A percentile compares a stretch with the other conserved stretches of the same genome.
phyloP scores from a whole-genome alignment of 73 alveolate species.

The Paramecium sonneborni region DNA sequence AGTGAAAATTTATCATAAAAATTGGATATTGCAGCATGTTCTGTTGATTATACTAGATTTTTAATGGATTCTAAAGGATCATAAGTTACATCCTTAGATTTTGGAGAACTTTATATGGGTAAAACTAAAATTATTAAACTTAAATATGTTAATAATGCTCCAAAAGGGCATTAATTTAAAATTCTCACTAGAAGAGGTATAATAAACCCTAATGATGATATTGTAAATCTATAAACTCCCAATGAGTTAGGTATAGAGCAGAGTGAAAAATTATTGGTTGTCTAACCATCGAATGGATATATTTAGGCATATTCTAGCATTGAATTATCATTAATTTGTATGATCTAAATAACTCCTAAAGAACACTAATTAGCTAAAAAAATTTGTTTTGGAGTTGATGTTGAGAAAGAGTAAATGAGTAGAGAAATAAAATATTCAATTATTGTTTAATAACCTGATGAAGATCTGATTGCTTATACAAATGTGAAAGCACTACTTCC shows the following conservation, averaged over 20 bases:
- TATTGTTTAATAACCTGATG: constrained; percentile 80
- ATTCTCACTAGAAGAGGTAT: constrained; percentile 87
- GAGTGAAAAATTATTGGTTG: constrained; percentile 91
- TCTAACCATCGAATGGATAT: constrained; percentile 92
- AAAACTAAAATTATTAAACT: constrained; percentile 87
- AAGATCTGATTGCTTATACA: constrained; percentile 88
- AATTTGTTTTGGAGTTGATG: constrained; percentile 58
- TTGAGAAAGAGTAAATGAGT: constrained; percentile 69
- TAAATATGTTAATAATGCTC: constrained; percentile 95
- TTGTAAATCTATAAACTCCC: constrained; percentile 87
- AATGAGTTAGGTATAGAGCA: constrained; percentile 93
- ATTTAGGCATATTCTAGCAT: constrained; percentile 92
- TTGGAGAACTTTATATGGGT: constrained; percentile 96
- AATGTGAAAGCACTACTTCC: constrained; percentile 95
- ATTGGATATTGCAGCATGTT: constrained; percentile 95
- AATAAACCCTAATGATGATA: constrained; percentile 79
- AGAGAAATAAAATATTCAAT: constrained; percentile 79
- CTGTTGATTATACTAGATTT: constrained; percentile 87
- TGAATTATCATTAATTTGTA: constrained; percentile 86
- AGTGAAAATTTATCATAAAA: constrained; percentile 85
- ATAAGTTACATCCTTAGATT: constrained; percentile 87
- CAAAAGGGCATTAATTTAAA: constrained; percentile 85
- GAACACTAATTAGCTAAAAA: constrained; percentile 57
- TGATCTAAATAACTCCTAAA: constrained; percentile 61
- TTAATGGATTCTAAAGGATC: constrained; percentile 85